These are phyloP conservation scores for Cladosporium sp. DNA, from an alignment of 2,329 filamentous ascomycete species.

Conservation along the genomic window DNA sequence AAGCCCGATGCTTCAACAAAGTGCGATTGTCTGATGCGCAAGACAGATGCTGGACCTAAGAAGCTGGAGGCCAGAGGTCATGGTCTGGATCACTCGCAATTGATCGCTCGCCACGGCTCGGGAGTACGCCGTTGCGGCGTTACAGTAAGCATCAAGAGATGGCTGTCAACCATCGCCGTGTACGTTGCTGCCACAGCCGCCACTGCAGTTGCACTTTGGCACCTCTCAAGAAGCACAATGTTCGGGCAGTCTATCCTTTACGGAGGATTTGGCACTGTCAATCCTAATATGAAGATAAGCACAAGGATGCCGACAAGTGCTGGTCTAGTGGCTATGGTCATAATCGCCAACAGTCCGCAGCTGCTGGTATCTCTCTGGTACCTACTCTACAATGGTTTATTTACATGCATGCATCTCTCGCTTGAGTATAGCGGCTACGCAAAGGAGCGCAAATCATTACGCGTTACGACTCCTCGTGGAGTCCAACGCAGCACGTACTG, in stretches of 20 bases:
- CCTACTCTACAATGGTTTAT: constrained; percentile 41
- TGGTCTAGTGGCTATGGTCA: constrained; percentile 14
- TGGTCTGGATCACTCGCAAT: too few relatives aligned
- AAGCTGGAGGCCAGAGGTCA: background rate
- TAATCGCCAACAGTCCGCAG: constrained; percentile 47
- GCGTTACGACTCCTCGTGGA: constrained; percentile 35
- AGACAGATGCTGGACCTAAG: too few relatives aligned
- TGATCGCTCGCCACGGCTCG: too few relatives aligned
- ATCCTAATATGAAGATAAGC: background rate
- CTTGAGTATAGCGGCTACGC: constrained; percentile 45
- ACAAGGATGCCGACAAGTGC: background rate
- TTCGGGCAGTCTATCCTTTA: background rate
- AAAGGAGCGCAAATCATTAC: constrained; percentile 28
- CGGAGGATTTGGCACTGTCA: background rate
- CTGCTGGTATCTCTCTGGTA: constrained; percentile 44
- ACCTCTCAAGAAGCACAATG: too few relatives aligned
- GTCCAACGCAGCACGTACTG: constrained; percentile 40
- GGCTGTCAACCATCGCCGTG: background rate
- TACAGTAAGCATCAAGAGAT: background rate
- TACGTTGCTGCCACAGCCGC: background rate
- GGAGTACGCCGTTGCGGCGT: too few relatives aligned
- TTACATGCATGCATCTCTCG: constrained; percentile 44
- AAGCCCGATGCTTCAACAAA: constrained; percentile 16
- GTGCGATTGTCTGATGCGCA: background rate
- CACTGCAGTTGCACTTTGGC: background rate